These are phyloP conservation scores for Aspergillus hiratsukae DNA, from an alignment of 2,329 filamentous ascomycete genomes.

Conservation along the genomic window DNA sequence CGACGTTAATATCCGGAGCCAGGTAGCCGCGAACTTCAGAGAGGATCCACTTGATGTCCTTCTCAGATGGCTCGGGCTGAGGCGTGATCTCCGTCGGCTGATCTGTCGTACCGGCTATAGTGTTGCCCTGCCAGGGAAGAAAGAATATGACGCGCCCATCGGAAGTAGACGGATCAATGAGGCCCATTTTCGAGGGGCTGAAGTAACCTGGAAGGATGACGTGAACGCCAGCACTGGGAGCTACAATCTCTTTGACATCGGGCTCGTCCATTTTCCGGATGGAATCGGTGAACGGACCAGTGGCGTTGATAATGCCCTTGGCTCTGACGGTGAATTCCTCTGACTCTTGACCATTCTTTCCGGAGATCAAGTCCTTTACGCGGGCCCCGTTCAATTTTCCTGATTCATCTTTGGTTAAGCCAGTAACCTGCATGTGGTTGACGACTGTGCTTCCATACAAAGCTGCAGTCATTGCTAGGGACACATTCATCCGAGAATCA, in stretches of 20 bases:
- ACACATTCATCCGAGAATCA: constrained; percentile 88
- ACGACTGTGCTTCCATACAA: constrained; percentile 77
- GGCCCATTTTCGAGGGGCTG: constrained; percentile 78
- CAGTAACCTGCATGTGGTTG: constrained; percentile 78
- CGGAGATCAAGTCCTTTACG: constrained; percentile 65
- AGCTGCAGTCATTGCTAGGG: constrained; percentile 81
- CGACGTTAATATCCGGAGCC: constrained; percentile 77
- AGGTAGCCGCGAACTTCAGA: constrained; percentile 78
- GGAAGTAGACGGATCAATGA: constrained; percentile 81
- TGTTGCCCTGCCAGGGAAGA: constrained; percentile 89
- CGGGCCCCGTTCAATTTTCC: constrained; percentile 70
- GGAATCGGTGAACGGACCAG: constrained; percentile 80
- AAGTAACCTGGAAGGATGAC: constrained; percentile 84
- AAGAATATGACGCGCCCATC: constrained; percentile 92
- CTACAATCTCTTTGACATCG: constrained; percentile 69
- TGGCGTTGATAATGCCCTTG: constrained; percentile 82
- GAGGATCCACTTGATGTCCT: constrained; percentile 84
- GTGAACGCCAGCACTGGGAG: constrained; percentile 80
- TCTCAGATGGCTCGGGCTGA: constrained; percentile 73
- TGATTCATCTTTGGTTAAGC: constrained; percentile 66
- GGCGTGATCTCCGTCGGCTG: constrained; percentile 66
- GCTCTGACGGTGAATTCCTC: constrained; percentile 68
- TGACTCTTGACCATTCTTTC: constrained; percentile 58
- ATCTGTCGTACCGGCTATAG: constrained; percentile 84
- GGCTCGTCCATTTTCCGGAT: constrained; percentile 82